These are phyloP conservation scores for Serendipita sp. DNA, from an alignment of 768 basidiomycete species.

Conservation along the genomic window DNA sequence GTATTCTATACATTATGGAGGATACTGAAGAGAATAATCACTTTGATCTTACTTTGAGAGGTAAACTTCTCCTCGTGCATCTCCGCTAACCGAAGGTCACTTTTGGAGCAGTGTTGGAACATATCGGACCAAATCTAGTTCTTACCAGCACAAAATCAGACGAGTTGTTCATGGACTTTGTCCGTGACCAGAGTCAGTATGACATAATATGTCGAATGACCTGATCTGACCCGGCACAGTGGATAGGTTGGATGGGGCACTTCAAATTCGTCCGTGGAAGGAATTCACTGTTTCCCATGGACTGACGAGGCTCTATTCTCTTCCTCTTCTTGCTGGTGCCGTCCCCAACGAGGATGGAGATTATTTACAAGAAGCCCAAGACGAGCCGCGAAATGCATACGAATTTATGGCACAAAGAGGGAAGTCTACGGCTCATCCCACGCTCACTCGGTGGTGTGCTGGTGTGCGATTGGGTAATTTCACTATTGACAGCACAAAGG, in stretches of 20 bases:
- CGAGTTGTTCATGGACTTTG: slow-evolving; percentile 52
- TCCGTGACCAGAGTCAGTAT: slow-evolving; percentile 41
- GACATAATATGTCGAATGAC: slow-evolving; percentile 12
- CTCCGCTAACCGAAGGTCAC: background rate
- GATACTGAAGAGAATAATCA: slow-evolving; percentile 61
- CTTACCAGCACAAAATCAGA: slow-evolving; percentile 75
- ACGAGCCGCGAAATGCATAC: slow-evolving; percentile 43
- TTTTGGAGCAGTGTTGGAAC: slow-evolving; percentile 54
- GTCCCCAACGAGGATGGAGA: slow-evolving; percentile 25
- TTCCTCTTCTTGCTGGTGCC: slow-evolving; percentile 39
- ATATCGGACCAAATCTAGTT: slow-evolving; percentile 53
- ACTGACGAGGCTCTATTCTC: slow-evolving; percentile 46
- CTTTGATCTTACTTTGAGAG: slow-evolving; percentile 33
- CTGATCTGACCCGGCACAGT: slow-evolving; percentile 25
- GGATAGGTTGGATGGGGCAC: slow-evolving; percentile 37
- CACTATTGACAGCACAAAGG: slow-evolving; percentile 42
- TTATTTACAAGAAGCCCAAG: slow-evolving; percentile 19
- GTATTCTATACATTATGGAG: slow-evolving; percentile 51
- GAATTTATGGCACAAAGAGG: slow-evolving; percentile 50
- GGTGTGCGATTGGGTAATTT: slow-evolving; percentile 71
- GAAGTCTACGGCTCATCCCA: slow-evolving; percentile 34
- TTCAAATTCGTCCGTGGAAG: slow-evolving; percentile 68
- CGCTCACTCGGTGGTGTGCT: slow-evolving; percentile 54
- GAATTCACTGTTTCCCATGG: slow-evolving; percentile 61
- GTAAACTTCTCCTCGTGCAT: background rate